Evolutionary conservation across 495 filamentous ascomycete genomes (phyloP).

Genomic region (Amphirosellinia nigrospora): DNA sequence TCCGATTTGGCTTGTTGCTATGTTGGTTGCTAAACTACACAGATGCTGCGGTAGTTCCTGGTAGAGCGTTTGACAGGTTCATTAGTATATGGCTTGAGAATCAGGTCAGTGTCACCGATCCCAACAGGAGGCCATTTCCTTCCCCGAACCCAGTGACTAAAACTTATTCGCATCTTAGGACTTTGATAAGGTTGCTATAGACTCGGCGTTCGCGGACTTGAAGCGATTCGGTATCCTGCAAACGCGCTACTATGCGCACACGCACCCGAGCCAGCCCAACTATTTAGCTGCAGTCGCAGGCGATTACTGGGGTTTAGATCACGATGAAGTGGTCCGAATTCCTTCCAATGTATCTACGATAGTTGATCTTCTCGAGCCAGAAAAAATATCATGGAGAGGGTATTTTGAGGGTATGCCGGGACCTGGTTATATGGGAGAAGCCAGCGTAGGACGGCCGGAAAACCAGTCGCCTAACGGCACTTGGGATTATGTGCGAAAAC

Average conservation of each 20-base stretch:
- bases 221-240: constrained; percentile 67
- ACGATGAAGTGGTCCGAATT: constrained; percentile 64
- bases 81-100: constrained; percentile 78
- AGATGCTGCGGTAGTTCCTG: constrained; percentile 46
- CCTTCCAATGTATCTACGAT: constrained; percentile 71
- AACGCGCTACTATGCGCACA: constrained; percentile 66
- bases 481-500: constrained; percentile 74
- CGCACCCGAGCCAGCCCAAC: constrained; percentile 66
- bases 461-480: constrained; percentile 50
- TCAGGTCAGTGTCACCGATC: constrained; percentile 40
- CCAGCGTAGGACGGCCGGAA: constrained; percentile 44
- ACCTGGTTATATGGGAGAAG: constrained; percentile 68
- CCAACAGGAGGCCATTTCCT: not conserved
- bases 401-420: constrained; percentile 72
- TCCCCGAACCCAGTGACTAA: constrained; percentile 5
- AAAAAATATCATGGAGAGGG: constrained; percentile 66
- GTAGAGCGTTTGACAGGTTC: constrained; percentile 69
- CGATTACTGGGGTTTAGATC: constrained; percentile 72
- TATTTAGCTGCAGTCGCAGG: constrained; percentile 67
- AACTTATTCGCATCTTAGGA: constrained; percentile 48
- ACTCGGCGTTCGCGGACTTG: constrained; percentile 60
- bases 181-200: constrained; percentile 56
- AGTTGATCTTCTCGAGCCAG: constrained; percentile 69
- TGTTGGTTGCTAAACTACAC: not conserved
- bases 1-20: not conserved